These are phyloP conservation scores for Euphorbia neoarborescens DNA, from an alignment of 441 rosid genomes.

Conservation along the genomic window DNA sequence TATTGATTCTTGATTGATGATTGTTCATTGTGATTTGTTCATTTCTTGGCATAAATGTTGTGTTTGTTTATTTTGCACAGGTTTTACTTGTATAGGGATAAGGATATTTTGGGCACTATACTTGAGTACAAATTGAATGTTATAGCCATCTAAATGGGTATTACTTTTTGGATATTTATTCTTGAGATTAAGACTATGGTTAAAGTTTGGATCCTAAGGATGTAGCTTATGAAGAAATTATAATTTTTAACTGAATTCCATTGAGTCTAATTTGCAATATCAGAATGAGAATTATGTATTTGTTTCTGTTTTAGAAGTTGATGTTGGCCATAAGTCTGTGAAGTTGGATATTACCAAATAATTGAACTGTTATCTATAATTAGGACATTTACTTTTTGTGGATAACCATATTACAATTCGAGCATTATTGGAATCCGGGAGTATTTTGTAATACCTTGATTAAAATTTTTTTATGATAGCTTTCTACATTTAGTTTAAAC, in stretches of 20 bases:
- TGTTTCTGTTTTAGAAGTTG: neutral
- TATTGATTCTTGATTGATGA: too few species aligned
- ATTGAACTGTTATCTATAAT: too few species aligned
- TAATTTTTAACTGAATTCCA: slow-evolving; percentile 1
- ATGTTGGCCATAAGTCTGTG: neutral
- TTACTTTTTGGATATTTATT: neutral
- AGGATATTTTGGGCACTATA: slow-evolving; percentile 67
- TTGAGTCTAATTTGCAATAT: neutral
- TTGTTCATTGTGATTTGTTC: neutral
- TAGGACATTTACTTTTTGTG: too few species aligned
- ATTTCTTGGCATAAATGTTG: neutral
- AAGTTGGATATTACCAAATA: neutral
- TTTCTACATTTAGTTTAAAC: too few species aligned
- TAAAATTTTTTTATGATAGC: too few species aligned
- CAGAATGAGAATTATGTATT: neutral
- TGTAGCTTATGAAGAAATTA: slow-evolving; percentile 15
- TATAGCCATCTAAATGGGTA: neutral
- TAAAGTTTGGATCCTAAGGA: neutral
- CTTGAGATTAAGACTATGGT: neutral
- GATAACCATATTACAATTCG: neutral
- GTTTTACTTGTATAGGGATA: slow-evolving; percentile 58
- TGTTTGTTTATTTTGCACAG: slow-evolving; percentile 27
- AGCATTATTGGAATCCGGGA: neutral
- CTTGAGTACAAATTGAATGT: slow-evolving; percentile 33
- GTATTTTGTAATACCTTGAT: too few species aligned